Evolutionary conservation across 352 stramenopile species (phyloP), one percentile per base, ranked within the genome.

Genomic region (Paralagenidium karlingii): DNA sequence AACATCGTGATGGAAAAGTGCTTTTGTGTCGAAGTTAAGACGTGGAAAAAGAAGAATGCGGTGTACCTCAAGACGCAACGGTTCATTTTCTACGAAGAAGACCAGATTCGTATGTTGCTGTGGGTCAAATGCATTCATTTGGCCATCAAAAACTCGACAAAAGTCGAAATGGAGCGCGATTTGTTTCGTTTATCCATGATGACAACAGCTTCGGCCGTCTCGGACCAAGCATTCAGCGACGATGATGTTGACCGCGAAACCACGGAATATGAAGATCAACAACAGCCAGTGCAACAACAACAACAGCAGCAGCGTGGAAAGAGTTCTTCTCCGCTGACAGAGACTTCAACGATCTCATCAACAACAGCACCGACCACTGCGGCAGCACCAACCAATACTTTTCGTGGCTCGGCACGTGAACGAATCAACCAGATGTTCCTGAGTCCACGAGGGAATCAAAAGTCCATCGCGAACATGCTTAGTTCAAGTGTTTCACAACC

Each of bases 91-190:
- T 83, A 66, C 43, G 68, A 79, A 25, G 74, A 83, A 39, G 57
- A 82, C 49, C 68, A 82, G 32, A 55, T 66, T 40, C 57, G 55
- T 13, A 80, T 83, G 63, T 53, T 80, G 34, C 48, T 65, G 10
- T 88, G 74, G 74, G 71, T 84, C 34, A 82, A 82, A 40, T 83
- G 63, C 43, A 82, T 88, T 24, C 69, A 82, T 26, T 45, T 73
- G 24, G 61, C 65, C 24, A 85, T 88, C 34, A 75, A 77, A 20
- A 46, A 50, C 26, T 55, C 61, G 2, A 61, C 48, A 0, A 22
- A 21, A 7, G 24, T 24, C 12, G 38, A 49, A 10, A 25, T 62
- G 15, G 58, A 70, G 29, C 48, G 51, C 29, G 60, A 68, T 2
- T 43, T 77, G 13, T 68, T 77, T 26, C 60, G 65, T 1, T 47